Percentiles rank a stretch among this genome's conserved stretches.
phyloP scores from a whole-genome alignment of 495 filamentous ascomycete species.

The Saxophila tyrrhenica region DNA sequence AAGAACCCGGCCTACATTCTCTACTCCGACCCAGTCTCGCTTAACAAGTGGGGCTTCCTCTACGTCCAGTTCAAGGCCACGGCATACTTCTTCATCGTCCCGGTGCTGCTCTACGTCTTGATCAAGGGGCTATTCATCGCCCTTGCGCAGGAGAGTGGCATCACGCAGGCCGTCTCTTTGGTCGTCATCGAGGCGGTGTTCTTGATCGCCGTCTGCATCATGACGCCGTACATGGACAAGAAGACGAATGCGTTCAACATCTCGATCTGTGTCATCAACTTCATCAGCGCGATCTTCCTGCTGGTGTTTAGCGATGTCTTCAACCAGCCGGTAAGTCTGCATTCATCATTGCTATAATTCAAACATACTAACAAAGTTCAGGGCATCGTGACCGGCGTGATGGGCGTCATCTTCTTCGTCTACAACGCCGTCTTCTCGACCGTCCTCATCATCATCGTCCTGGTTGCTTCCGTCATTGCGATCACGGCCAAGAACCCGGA shows the following conservation, averaged over 20 bases:
- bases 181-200: slow-evolving; percentile 75
- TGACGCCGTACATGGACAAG: slow-evolving; percentile 98
- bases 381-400: slow-evolving; percentile 75
- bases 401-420: slow-evolving; percentile 90
- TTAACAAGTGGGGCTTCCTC: slow-evolving; percentile 98
- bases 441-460: slow-evolving; percentile 74
- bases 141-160: slow-evolving; percentile 61
- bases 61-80: slow-evolving; percentile 97
- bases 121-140: slow-evolving; percentile 88
- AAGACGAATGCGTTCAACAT: slow-evolving; percentile 97
- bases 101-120: slow-evolving; percentile 64
- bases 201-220: slow-evolving; percentile 64
- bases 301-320: slow-evolving; percentile 96
- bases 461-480: slow-evolving; percentile 71
- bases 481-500: slow-evolving; percentile 92
- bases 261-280: slow-evolving; percentile 78
- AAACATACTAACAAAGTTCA: slow-evolving; percentile 24
- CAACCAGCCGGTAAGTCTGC: slow-evolving; percentile 68
- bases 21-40: slow-evolving; percentile 79
- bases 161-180: slow-evolving; percentile 71
- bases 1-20: slow-evolving; percentile 95
- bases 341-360: too few species aligned
- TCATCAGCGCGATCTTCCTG: slow-evolving; percentile 81
- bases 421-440: slow-evolving; percentile 80
- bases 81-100: slow-evolving; percentile 93